Evolutionary conservation across 306 rosid species (phyloP).

Genomic region (Phaseolus lunatus): DNA sequence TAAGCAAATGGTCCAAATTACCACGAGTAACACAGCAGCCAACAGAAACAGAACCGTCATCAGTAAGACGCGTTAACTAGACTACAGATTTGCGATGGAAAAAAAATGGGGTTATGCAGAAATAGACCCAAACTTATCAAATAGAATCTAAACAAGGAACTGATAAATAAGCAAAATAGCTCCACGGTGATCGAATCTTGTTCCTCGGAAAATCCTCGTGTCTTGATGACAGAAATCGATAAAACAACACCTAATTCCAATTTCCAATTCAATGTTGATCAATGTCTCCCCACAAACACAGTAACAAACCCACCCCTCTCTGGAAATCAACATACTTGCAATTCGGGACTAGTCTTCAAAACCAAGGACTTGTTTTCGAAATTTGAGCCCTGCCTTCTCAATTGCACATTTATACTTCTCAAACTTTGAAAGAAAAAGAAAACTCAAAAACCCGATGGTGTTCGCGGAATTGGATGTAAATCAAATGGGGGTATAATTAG

Average conservation of each 20-base stretch:
- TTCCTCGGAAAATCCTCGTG: slow-evolving; percentile 23
- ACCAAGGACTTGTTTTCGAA: not conserved
- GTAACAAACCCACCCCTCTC: not conserved
- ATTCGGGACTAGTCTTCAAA: too few species aligned
- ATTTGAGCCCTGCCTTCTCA: slow-evolving; percentile 13
- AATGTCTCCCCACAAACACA: slow-evolving; percentile 5
- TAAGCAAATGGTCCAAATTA: not conserved
- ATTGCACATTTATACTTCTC: not conserved
- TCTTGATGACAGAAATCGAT: slow-evolving; percentile 9
- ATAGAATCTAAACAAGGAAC: slow-evolving; percentile 14
- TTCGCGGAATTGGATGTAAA: not conserved
- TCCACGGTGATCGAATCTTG: slow-evolving; percentile 8
- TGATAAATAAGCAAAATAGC: slow-evolving; percentile 30
- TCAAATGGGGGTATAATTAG: slow-evolving; percentile 43
- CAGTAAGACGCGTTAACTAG: not conserved
- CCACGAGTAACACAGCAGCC: not conserved
- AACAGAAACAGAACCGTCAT: slow-evolving; percentile 2
- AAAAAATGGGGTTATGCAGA: slow-evolving; percentile 25
- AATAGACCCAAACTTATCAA: not conserved
- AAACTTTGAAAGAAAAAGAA: not conserved
- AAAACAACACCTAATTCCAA: slow-evolving; percentile 27
- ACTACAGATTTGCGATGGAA: not conserved
- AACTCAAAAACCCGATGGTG: not conserved
- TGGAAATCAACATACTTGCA: not conserved
- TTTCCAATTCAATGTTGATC: slow-evolving; percentile 24